phyloP scores from a whole-genome alignment of 2,329 filamentous ascomycete species.

The Aschersonia sp. region DNA sequence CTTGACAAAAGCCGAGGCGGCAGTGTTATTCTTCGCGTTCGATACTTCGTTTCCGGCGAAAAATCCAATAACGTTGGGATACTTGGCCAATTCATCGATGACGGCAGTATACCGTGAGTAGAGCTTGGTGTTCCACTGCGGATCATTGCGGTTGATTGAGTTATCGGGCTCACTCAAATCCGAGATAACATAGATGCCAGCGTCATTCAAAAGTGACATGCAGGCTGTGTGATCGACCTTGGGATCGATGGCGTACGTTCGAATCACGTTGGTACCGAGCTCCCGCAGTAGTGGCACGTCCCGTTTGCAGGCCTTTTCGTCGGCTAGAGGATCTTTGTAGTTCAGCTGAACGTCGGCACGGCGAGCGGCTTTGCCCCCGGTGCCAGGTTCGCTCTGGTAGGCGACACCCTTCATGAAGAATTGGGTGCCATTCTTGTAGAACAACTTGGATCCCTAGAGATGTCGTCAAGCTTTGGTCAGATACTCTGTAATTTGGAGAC shows the following conservation, averaged over 20 bases:
- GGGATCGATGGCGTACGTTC: conserved; percentile 87
- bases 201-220: conserved; percentile 69
- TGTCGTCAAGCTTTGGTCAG: too few species aligned
- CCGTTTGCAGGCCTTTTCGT: conserved; percentile 57
- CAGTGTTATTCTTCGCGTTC: conserved; percentile 78
- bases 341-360: conserved; percentile 17
- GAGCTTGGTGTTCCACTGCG: conserved; percentile 65
- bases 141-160: conserved; percentile 75
- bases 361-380: conserved; percentile 26
- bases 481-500: neutral
- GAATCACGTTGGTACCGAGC: conserved; percentile 82
- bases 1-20: conserved; percentile 89
- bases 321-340: conserved; percentile 74
- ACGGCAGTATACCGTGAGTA: conserved; percentile 74
- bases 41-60: conserved; percentile 98
- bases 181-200: conserved; percentile 89
- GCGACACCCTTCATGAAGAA: conserved; percentile 84
- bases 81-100: conserved; percentile 66
- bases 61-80: conserved; percentile 90
- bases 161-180: conserved; percentile 70
- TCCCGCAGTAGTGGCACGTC: conserved; percentile 71
- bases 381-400: conserved; percentile 71
- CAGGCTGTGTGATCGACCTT: conserved; percentile 63
- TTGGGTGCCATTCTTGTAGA: conserved; percentile 58
- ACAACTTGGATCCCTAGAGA: conserved; percentile 65